Percentiles rank a stretch among this genome's conserved stretches.
phyloP scores from a whole-genome alignment of 2,329 filamentous ascomycete species.

The Pleomassaria siparia region DNA sequence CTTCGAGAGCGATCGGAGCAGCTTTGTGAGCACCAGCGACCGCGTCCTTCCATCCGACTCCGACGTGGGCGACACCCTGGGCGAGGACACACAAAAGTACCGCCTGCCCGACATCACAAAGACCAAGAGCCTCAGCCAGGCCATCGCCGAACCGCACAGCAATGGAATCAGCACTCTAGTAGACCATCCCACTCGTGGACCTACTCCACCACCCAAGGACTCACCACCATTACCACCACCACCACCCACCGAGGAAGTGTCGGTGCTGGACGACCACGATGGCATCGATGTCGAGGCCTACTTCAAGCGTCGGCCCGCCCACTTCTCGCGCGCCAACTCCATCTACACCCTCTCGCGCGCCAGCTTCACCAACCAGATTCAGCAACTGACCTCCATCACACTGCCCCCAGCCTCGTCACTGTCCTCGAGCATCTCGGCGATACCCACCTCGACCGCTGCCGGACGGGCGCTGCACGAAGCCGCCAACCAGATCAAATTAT shows the following conservation, averaged over 20 bases:
- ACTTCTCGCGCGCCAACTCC: constrained; percentile 66
- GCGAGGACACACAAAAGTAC: constrained; percentile 75
- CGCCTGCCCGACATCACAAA: constrained; percentile 70
- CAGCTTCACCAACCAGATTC: constrained; percentile 90
- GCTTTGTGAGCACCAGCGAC: constrained; percentile 56
- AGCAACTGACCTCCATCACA: constrained; percentile 86
- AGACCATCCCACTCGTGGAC: constrained; percentile 28
- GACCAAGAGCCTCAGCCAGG: constrained; percentile 57
- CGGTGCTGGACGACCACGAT: constrained; percentile 37
- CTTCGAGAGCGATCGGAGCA: constrained; percentile 50
- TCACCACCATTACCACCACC: no score
- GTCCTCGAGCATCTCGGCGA: constrained; percentile 78
- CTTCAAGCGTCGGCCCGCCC: constrained; percentile 62
- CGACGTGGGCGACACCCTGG: constrained; percentile 50
- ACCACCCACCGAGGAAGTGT: constrained; percentile 20
- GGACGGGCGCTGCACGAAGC: constrained; percentile 81
- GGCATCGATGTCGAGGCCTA: constrained; percentile 59
- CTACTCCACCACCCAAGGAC: constrained; percentile 58
- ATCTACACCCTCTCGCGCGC: constrained; percentile 91
- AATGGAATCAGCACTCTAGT: constrained; percentile 10
- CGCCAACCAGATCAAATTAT: constrained; percentile 87
- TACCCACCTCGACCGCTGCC: constrained; percentile 82
- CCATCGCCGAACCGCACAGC: constrained; percentile 29
- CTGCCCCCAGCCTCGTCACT: constrained; percentile 83
- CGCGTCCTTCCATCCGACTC: constrained; percentile 54